Evolutionary conservation across 2,329 filamentous ascomycete species (phyloP).

Genomic region (Tolypocladium pustulatum): DNA sequence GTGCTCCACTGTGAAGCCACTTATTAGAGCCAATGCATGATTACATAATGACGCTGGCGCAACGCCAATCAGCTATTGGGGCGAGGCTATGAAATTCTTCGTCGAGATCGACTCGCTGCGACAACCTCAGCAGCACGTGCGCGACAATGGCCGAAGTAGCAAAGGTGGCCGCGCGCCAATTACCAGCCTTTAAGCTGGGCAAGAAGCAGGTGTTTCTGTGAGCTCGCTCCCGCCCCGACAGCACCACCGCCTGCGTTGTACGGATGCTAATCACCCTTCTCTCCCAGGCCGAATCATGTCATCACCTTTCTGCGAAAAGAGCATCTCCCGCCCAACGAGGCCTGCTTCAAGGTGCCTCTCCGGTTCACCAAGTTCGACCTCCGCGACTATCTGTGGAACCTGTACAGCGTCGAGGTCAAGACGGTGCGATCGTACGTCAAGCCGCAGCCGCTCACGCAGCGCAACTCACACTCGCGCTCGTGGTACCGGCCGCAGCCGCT

Average conservation of each 20-base stretch:
- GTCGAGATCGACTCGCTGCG: slow-evolving; percentile 4
- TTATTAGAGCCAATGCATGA: not conserved
- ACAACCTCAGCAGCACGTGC: slow-evolving; percentile 11
- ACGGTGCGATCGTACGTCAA: slow-evolving; percentile 71
- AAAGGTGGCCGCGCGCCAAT: slow-evolving; percentile 25
- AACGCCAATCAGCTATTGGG: not conserved
- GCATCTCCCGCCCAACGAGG: slow-evolving; percentile 65
- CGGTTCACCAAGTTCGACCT: slow-evolving; percentile 94
- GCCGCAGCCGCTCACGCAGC: slow-evolving; percentile 46
- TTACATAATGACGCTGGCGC: slow-evolving; percentile 1
- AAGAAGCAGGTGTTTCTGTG: slow-evolving; percentile 47
- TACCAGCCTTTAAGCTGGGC: slow-evolving; percentile 37
- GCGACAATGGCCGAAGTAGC: slow-evolving; percentile 28
- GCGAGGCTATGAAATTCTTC: slow-evolving; percentile 4
- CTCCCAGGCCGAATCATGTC: slow-evolving; percentile 58
- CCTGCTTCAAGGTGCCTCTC: slow-evolving; percentile 83
- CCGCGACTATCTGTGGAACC: slow-evolving; percentile 85
- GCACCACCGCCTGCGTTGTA: not conserved
- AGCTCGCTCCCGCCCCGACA: slow-evolving; percentile 9
- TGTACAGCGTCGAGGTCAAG: slow-evolving; percentile 65
- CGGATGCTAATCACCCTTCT: not conserved
- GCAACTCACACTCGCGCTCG: slow-evolving; percentile 34
- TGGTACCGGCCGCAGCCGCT: slow-evolving; percentile 61
- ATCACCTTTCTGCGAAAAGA: slow-evolving; percentile 67
- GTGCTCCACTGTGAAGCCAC: not conserved